Conservation (phyloP, 108 stramenopile species). For the Skeletonema potamos region DNA sequence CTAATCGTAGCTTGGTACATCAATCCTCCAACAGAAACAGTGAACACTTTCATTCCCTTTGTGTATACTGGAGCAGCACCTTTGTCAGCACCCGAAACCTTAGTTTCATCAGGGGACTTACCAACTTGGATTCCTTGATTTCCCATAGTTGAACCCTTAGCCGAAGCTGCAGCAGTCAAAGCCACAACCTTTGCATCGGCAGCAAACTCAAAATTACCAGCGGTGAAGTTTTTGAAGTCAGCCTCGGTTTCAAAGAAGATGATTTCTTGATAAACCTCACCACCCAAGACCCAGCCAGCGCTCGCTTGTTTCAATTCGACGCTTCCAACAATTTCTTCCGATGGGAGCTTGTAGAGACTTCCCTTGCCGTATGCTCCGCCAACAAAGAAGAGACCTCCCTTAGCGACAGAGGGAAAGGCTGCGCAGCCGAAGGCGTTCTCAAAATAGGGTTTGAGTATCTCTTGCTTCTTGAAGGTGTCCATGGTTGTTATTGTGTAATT, state of each 20-base stretch:
- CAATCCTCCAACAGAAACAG: constrained; percentile 33
- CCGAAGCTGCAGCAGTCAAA: constrained; percentile 38
- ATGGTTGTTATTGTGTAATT: constrained; percentile 15
- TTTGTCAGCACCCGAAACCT: not conserved
- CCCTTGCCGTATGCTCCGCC: constrained; percentile 48
- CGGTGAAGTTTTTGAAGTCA: constrained; percentile 35
- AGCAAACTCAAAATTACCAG: constrained; percentile 46
- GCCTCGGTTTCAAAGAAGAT: constrained; percentile 50
- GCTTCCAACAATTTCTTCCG: constrained; percentile 19
- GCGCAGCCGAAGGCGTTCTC: constrained; percentile 44
- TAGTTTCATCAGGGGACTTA: constrained; percentile 3
- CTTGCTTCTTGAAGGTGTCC: constrained; percentile 53
- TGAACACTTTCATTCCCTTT: constrained; percentile 55
- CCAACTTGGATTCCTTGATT: constrained; percentile 27
- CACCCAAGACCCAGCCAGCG: constrained; percentile 45
- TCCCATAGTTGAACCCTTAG: constrained; percentile 40
- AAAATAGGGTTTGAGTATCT: constrained; percentile 43
- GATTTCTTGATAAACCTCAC: constrained; percentile 46
- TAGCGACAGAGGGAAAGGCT: constrained; percentile 42
- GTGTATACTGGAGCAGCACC: constrained; percentile 14
- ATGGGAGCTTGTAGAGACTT: constrained; percentile 24
- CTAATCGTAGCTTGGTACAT: constrained; percentile 49
- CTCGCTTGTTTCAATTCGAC: constrained; percentile 34
- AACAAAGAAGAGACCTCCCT: constrained; percentile 44
- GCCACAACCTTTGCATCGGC: constrained; percentile 53